Evolutionary conservation across 768 basidiomycete genomes (phyloP), one percentile per base, ranked within the genome.

Genomic region (Mycena indigotica): DNA sequence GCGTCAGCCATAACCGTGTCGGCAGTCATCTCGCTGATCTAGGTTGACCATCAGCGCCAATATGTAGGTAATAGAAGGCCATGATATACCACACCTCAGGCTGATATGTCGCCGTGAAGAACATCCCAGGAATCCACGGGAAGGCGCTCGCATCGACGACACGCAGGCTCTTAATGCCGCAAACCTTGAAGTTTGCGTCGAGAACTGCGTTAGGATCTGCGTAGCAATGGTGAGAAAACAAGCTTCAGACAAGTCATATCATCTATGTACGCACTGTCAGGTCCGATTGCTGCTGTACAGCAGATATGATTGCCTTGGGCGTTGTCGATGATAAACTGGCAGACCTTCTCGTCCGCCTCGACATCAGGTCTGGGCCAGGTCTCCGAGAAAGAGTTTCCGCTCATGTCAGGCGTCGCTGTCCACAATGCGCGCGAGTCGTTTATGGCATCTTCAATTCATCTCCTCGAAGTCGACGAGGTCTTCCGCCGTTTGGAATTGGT

Each of bases 91-190:
- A n/a, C n/a, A n/a, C n/a, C n/a, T n/a, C n/a, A n/a, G n/a, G 32
- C 39, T 55, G 55, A 25, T 44, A 54, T 39, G 53, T 39, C 12
- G 58, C 55, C 23, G 53, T 55, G 52, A 59, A 50, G 35, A 59
- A 59, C 48, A 59, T 50, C 4, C 58, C 58, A 50, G n/a, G 3
- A 1, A 46, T 5, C 17, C 6, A 38, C 23, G 52, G 51, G 50
- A 63, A 50, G 23, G 64, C 54, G 21, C 60, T 62, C 2, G 57
- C 57, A 52, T 66, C 65, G 8, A 66, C 64, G 16, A 66, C 60
- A 23, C 65, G 55, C 40, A 66, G 24, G 16, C 50, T 55, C 24
- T 28, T 48, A 5, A 65, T 60, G 1, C 63, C 63, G 8, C 64
- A 57, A 4, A 66, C 65, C 48, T 49, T 60, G 23, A 66, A 64